Base-by-base conservation (phyloP, 345 rosid genomes). In the Eucalyptus polyanthemos region DNA sequence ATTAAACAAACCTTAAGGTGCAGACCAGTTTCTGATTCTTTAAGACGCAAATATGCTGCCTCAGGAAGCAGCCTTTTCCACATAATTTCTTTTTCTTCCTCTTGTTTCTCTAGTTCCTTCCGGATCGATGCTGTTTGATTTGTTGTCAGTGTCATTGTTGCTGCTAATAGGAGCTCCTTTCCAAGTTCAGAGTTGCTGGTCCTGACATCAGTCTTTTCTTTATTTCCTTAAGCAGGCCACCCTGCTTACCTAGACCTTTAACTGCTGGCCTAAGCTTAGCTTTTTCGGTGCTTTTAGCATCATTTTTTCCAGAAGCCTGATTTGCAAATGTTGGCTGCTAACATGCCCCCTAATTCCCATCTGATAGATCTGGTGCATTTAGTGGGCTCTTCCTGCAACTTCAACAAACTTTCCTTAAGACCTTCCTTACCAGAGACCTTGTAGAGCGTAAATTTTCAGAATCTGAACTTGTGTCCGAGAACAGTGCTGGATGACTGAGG, bases 241-340 rank as follows among this genome's bases (percentile, higher is more conserved):
- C 98, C 93, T 95, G 99, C 95, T 98, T 98, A 88, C 99, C 99
- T 80, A 98, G 98, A 92, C 99, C 99, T 95, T 95, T 96, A 65
- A 98, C 97, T 86, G 96, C 94, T 86, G 97, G 95, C 91, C 96
- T 97, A 87, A 93, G 94, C 95, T 95, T 98, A 47, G 91, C 89
- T 91, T 95, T 96, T 95, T 96, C 98, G 87, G 92, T 90, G 91
- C 93, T 94, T 93, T 95, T 95, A 24, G 95, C 88, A 80, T 98
- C 98, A 56, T 89, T 93, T 94, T 95, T 97, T 89, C 95, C 97
- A 19, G 98, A 94, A 93, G 96, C 96, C 93, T 95, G 96, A 94
- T 94, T 93, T 95, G 98, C 92, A 97, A 91, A 94, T 97, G 99
- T 89, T 97, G 99, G 91, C n/a, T 96, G 95, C 99, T 98, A 97